Conservation (phyloP, 78 protist genomes). For the Dictyostelium brefeldianum region DNA sequence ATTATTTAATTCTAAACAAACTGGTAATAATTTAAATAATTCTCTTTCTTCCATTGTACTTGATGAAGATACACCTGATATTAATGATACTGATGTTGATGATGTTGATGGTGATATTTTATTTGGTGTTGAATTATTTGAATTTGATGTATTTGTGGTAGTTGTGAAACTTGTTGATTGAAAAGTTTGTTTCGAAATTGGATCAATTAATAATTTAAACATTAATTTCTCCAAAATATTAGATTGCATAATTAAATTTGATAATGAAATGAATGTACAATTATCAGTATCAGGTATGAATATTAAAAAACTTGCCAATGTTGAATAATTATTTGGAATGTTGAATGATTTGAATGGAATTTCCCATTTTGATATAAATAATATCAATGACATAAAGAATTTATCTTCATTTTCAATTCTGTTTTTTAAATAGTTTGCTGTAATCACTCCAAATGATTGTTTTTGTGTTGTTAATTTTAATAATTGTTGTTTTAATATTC, state of each 20-base stretch:
- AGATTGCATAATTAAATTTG: slow-evolving; percentile 50
- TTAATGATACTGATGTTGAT: not conserved
- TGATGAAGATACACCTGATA: not conserved
- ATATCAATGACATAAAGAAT: slow-evolving; percentile 43
- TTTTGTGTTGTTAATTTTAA: not conserved
- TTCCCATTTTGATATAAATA: slow-evolving; percentile 77
- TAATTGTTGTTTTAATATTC: not conserved
- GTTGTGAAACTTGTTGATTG: not conserved
- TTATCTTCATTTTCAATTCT: slow-evolving; percentile 66
- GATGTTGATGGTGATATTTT: not conserved
- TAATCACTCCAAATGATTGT: slow-evolving; percentile 52
- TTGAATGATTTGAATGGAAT: slow-evolving; percentile 29
- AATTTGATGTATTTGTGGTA: not conserved
- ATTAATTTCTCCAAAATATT: slow-evolving; percentile 48
- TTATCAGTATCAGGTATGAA: slow-evolving; percentile 55
- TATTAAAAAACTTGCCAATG: slow-evolving; percentile 28
- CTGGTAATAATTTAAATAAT: slow-evolving; percentile 42
- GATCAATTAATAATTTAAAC: slow-evolving; percentile 14
- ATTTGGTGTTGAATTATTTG: not conserved
- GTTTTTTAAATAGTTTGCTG: slow-evolving; percentile 34
- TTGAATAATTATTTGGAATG: not conserved
- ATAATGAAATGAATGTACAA: slow-evolving; percentile 36
- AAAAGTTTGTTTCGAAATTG: not conserved
- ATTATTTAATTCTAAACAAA: slow-evolving; percentile 39
- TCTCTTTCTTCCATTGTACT: slow-evolving; percentile 53